phyloP scores from a whole-genome alignment of 441 rosid genomes.

The Manihot esculenta region DNA sequence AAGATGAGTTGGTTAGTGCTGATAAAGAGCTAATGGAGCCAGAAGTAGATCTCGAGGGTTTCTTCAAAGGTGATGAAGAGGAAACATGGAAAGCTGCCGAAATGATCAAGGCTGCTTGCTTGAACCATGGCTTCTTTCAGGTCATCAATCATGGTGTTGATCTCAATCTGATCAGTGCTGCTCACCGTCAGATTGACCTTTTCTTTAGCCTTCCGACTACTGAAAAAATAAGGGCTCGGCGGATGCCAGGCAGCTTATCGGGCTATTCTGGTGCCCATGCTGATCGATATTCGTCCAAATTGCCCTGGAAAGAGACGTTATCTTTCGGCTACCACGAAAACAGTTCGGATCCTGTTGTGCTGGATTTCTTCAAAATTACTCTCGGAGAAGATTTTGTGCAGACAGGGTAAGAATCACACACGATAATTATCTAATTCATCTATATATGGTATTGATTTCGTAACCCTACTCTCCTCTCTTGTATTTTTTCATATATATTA shows the following conservation, averaged over 20 bases:
- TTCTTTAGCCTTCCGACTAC: slow-evolving; percentile 34
- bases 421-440: too few relatives aligned
- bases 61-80: slow-evolving; percentile 35
- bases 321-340: slow-evolving; percentile 28
- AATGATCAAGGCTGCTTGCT: slow-evolving; percentile 37
- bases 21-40: slow-evolving; percentile 38
- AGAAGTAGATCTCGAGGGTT: slow-evolving; percentile 35
- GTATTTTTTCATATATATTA: too few relatives aligned
- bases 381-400: slow-evolving; percentile 29
- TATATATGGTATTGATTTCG: too few relatives aligned
- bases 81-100: slow-evolving; percentile 31
- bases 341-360: slow-evolving; percentile 20
- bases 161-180: slow-evolving; percentile 23
- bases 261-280: slow-evolving; percentile 45
- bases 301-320: slow-evolving; percentile 58
- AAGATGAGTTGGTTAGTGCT: slow-evolving; percentile 25
- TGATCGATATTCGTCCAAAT: slow-evolving; percentile 37
- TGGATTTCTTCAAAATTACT: slow-evolving; percentile 31
- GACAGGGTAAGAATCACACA: background rate
- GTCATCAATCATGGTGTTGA: slow-evolving; percentile 53
- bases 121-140: slow-evolving; percentile 47
- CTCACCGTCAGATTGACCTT: slow-evolving; percentile 24
- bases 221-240: slow-evolving; percentile 29
- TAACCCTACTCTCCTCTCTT: too few relatives aligned
- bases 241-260: slow-evolving; percentile 25